A percentile compares a stretch with the other conserved stretches of the same genome.
Evolutionary conservation across 1,284 basidiomycete species (phyloP).

Genomic region (Schizopora paradoxa): DNA sequence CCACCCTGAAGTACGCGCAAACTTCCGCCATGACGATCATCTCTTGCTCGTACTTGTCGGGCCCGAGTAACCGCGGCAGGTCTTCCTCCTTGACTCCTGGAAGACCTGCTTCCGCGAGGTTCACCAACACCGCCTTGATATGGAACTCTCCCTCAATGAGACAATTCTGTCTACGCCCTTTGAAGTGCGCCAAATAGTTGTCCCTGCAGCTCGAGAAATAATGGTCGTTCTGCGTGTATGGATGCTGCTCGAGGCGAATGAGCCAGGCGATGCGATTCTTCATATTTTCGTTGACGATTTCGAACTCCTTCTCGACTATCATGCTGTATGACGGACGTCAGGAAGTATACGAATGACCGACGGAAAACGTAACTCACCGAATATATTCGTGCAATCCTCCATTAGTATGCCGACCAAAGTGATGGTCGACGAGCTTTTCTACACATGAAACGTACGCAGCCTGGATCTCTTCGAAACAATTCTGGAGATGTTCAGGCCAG

Average conservation of each 20-base stretch:
- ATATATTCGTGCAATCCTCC: constrained; percentile 25
- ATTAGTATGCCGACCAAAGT: constrained; percentile 29
- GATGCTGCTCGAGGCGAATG: constrained; percentile 30
- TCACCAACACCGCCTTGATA: constrained; percentile 7
- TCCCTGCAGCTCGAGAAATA: constrained; percentile 30
- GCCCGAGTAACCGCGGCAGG: constrained; percentile 33
- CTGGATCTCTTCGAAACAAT: constrained; percentile 30
- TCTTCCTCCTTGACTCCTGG: constrained; percentile 30
- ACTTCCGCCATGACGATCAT: constrained; percentile 47
- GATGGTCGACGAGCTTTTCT: constrained; percentile 19
- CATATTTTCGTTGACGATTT: constrained; percentile 23
- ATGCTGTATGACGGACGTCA: constrained; percentile 18
- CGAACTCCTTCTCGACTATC: constrained; percentile 24
- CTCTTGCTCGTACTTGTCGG: constrained; percentile 42
- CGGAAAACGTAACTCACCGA: constrained; percentile 22
- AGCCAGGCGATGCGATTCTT: constrained; percentile 23
- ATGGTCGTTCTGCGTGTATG: constrained; percentile 37
- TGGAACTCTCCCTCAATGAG: not conserved
- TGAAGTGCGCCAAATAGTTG: constrained; percentile 34
- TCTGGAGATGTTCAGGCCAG: constrained; percentile 27
- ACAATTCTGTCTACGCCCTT: constrained; percentile 24
- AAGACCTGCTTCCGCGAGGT: constrained; percentile 27
- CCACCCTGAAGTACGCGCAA: constrained; percentile 45
- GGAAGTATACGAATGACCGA: not conserved
- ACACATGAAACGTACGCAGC: constrained; percentile 21